A percentile compares a stretch with the other conserved stretches of the same genome.
Evolutionary conservation across 2,329 filamentous ascomycete species (phyloP).

Genomic region (Cladorrhinum sp.): DNA sequence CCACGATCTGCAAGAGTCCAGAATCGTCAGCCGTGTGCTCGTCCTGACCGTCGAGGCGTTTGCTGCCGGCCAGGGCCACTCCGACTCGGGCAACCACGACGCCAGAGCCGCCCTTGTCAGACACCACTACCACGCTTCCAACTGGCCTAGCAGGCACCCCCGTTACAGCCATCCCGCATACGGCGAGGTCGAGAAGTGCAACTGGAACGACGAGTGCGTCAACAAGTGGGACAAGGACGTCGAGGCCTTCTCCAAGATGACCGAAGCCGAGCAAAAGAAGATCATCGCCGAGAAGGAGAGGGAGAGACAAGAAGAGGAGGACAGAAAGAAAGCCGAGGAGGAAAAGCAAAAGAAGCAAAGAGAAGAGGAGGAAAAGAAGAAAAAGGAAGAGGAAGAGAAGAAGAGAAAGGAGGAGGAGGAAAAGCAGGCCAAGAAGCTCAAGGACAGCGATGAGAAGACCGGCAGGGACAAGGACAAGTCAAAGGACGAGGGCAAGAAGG

Average conservation of each 20-base stretch:
- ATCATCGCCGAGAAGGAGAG: conserved; percentile 39
- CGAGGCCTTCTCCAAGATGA: conserved; percentile 55
- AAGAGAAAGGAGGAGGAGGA: conserved; percentile 24
- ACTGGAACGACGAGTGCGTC: conserved; percentile 65
- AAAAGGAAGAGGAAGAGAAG: conserved; percentile 21
- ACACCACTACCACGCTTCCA: conserved; percentile 72
- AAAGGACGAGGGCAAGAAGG: conserved; percentile 5
- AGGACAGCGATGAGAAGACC: conserved; percentile 10
- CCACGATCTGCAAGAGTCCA: conserved; percentile 64
- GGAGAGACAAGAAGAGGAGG: conserved; percentile 30
- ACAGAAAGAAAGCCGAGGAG: conserved; percentile 27
- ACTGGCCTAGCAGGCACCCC: conserved; percentile 66
- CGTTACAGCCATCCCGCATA: conserved; percentile 66
- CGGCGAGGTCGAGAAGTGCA: conserved; percentile 68
- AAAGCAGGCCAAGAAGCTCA: conserved; percentile 8
- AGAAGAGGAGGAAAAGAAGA: conserved; percentile 38
- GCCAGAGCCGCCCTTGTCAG: conserved; percentile 64
- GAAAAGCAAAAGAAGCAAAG: conserved; percentile 28
- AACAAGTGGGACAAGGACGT: conserved; percentile 63
- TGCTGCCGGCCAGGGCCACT: conserved; percentile 70
- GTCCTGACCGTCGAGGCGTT: conserved; percentile 70
- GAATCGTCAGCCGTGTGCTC: conserved; percentile 60
- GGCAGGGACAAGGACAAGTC: conserved; percentile 6
- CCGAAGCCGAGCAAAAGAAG: conserved; percentile 57
- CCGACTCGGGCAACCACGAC: conserved; percentile 67